Evolutionary conservation across 306 rosid species (phyloP).

Genomic region (Quercus berberidifolia): DNA sequence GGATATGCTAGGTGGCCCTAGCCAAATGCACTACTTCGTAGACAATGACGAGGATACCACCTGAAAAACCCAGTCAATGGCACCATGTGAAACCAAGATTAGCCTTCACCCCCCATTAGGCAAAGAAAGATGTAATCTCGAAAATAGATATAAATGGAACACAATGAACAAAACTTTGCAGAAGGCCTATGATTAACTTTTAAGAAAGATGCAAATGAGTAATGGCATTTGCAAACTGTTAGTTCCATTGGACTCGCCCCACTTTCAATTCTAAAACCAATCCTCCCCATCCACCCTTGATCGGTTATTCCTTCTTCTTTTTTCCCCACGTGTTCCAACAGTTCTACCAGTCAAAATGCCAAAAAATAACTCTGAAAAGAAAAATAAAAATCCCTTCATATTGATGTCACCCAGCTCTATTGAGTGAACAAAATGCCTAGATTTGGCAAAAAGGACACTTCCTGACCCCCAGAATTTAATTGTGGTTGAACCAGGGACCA

Average conservation of each 20-base stretch:
- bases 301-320: slow-evolving; percentile 12
- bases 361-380: slow-evolving; percentile 39
- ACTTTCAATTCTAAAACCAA: slow-evolving; percentile 28
- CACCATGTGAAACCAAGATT: not conserved
- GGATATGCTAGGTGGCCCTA: no score
- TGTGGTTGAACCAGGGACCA: slow-evolving; percentile 93
- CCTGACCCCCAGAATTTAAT: slow-evolving; percentile 46
- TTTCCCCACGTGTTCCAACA: slow-evolving; percentile 43
- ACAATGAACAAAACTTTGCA: slow-evolving; percentile 20
- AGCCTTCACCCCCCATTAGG: not conserved
- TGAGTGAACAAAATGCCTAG: slow-evolving; percentile 23
- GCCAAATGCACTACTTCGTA: no score
- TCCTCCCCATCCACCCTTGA: slow-evolving; percentile 14
- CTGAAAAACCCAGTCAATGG: no score
- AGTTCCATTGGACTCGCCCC: slow-evolving; percentile 50
- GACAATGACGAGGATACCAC: no score
- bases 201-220: slow-evolving; percentile 38
- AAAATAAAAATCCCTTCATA: slow-evolving; percentile 27
- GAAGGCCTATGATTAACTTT: slow-evolving; percentile 46
- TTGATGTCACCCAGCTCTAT: slow-evolving; percentile 18
- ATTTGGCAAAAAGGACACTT: slow-evolving; percentile 8
- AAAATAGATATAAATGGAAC: not conserved
- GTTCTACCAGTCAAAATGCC: slow-evolving; percentile 64
- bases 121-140: not conserved
- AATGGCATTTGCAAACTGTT: slow-evolving; percentile 65